Conservation (phyloP, 1,284 basidiomycete species). For the Cystobasidiaceae sp. region DNA sequence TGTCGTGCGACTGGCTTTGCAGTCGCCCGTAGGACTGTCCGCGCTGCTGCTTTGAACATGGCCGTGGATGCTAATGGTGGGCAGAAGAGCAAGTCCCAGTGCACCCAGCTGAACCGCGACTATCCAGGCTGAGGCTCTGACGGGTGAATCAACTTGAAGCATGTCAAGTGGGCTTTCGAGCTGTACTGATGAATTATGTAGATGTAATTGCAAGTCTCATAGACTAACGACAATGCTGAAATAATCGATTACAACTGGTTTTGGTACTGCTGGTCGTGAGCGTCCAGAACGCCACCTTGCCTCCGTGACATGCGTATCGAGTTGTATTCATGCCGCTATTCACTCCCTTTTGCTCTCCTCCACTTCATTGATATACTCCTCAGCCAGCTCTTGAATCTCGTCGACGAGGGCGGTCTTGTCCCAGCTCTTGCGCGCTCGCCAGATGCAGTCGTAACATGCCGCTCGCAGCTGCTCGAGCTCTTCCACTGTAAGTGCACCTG, state of each 20-base stretch:
- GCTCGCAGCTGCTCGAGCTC: slow-evolving; percentile 91
- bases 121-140: no score
- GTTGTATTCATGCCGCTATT: background rate
- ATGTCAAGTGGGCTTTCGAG: no score
- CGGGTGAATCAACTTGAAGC: no score
- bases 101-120: no score
- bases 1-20: no score
- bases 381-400: slow-evolving; percentile 33
- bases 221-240: no score
- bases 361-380: slow-evolving; percentile 40
- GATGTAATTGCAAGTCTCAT: no score
- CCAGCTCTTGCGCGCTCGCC: slow-evolving; percentile 77
- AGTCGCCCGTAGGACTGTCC: no score
- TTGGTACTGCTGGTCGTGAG: background rate
- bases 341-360: slow-evolving; percentile 5
- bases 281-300: background rate
- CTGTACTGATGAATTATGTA: no score
- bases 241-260: background rate
- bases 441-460: slow-evolving; percentile 69
- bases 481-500: slow-evolving; percentile 65
- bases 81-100: no score
- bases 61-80: no score
- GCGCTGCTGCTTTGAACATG: no score
- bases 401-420: slow-evolving; percentile 59
- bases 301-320: background rate